These are phyloP conservation scores for Claviceps quebecensis DNA, from an alignment of 2,329 filamentous ascomycete species.

Conservation along the genomic window DNA sequence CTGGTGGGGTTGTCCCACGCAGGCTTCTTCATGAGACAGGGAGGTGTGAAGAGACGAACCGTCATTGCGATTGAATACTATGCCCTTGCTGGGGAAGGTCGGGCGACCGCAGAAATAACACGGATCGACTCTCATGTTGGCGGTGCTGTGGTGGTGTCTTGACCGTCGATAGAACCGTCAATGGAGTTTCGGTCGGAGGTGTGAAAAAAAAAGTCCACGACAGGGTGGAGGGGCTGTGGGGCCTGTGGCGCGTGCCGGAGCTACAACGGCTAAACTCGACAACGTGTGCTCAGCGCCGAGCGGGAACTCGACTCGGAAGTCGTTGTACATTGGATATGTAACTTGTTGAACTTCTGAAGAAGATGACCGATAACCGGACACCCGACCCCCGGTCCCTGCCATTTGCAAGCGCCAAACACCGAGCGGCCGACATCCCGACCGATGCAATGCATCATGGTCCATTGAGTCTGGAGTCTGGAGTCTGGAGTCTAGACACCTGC, in stretches of 20 bases:
- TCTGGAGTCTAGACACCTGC: too few species aligned
- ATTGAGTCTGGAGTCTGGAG: too few species aligned
- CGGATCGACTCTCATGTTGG: conserved; percentile 25
- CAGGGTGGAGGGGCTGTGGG: not conserved
- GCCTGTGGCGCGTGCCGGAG: not conserved
- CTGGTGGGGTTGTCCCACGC: not conserved
- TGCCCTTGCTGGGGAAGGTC: conserved; percentile 42
- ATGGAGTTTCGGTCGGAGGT: not conserved
- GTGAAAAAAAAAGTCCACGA: not conserved
- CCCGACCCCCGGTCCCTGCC: too few species aligned
- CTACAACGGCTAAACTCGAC: not conserved
- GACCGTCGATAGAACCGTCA: not conserved
- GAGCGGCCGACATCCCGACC: too few species aligned
- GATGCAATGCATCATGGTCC: too few species aligned
- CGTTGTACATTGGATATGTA: too few species aligned
- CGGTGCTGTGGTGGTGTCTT: not conserved
- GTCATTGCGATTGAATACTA: conserved; percentile 37
- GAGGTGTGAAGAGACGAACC: conserved; percentile 13
- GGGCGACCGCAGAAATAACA: conserved; percentile 34
- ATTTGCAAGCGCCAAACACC: too few species aligned
- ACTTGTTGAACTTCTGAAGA: too few species aligned
- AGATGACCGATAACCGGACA: too few species aligned
- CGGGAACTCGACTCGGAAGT: too few species aligned
- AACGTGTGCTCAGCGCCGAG: too few species aligned
- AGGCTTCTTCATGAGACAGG: not conserved